Percentiles rank a stretch among this genome's conserved stretches.
These are phyloP conservation scores for Biancaea sappan DNA, from an alignment of 306 rosid genomes.

Conservation along the genomic window DNA sequence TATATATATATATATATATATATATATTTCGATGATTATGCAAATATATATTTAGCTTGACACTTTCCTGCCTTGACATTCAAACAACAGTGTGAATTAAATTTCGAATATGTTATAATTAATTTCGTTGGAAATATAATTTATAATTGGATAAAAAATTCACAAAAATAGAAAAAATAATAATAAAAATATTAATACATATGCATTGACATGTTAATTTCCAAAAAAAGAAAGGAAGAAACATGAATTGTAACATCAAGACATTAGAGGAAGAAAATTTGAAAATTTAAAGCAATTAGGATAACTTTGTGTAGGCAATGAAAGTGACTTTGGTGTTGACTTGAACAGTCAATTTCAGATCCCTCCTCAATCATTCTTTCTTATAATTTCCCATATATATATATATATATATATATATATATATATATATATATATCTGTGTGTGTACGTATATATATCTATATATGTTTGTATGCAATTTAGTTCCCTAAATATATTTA, in stretches of 20 bases:
- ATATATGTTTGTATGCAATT: too few species aligned
- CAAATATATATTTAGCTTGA: neutral
- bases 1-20: neutral
- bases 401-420: too few species aligned
- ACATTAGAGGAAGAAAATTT: neutral
- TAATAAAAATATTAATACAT: neutral
- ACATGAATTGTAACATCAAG: conserved; percentile 4
- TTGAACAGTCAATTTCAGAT: conserved; percentile 51
- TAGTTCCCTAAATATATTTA: too few species aligned
- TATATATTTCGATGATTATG: conserved; percentile 12
- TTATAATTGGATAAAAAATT: neutral
- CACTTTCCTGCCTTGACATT: conserved; percentile 8
- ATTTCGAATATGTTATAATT: neutral
- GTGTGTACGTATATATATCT: too few species aligned
- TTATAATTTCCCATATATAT: neutral
- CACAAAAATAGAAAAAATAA: neutral
- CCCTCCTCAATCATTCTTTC: conserved; percentile 37
- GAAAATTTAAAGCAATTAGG: conserved; percentile 15
- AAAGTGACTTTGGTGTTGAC: conserved; percentile 60
- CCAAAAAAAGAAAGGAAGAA: conserved; percentile 6
- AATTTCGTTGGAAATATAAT: neutral
- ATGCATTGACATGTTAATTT: too few species aligned
- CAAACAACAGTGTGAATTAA: neutral
- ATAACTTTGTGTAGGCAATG: conserved; percentile 44
- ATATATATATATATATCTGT: too few species aligned